These are phyloP conservation scores for Nitzschia palea DNA, from an alignment of 108 stramenopile species.

Conservation along the genomic window DNA sequence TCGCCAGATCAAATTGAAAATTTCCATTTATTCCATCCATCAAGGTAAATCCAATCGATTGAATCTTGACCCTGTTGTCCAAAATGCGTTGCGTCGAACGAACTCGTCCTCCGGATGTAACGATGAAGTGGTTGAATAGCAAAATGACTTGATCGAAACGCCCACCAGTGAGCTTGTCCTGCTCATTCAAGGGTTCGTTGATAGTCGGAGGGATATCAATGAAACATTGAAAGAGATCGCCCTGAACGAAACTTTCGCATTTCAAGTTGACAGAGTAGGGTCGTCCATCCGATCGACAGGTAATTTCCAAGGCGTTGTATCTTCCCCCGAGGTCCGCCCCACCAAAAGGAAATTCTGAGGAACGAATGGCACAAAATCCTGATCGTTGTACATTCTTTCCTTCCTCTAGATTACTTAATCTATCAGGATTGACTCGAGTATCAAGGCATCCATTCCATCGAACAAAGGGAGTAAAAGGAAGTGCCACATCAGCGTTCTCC, in stretches of 20 bases:
- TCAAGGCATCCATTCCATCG: conserved; percentile 75
- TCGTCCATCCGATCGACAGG: conserved; percentile 76
- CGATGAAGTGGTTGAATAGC: conserved; percentile 63
- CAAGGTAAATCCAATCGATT: conserved; percentile 75
- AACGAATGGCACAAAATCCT: conserved; percentile 79
- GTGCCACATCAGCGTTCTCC: not conserved
- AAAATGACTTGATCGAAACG: conserved; percentile 46
- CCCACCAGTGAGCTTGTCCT: conserved; percentile 24
- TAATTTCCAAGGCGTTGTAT: conserved; percentile 80
- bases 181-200: not conserved
- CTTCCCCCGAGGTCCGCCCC: conserved; percentile 59
- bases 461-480: conserved; percentile 55
- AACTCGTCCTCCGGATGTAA: conserved; percentile 65
- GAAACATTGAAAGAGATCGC: conserved; percentile 81
- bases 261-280: conserved; percentile 77
- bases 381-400: conserved; percentile 49
- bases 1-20: conserved; percentile 77
- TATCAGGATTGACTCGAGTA: conserved; percentile 48
- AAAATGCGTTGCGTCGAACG: conserved; percentile 57
- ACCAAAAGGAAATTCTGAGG: conserved; percentile 72
- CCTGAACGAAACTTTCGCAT: conserved; percentile 69
- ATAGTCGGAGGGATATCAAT: conserved; percentile 44
- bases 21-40: conserved; percentile 84
- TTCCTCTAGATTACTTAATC: conserved; percentile 23
- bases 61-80: conserved; percentile 60